Percentiles rank a stretch among this genome's conserved stretches.
phyloP scores from a whole-genome alignment of 352 stramenopile species.

The Discostella stelligera region DNA sequence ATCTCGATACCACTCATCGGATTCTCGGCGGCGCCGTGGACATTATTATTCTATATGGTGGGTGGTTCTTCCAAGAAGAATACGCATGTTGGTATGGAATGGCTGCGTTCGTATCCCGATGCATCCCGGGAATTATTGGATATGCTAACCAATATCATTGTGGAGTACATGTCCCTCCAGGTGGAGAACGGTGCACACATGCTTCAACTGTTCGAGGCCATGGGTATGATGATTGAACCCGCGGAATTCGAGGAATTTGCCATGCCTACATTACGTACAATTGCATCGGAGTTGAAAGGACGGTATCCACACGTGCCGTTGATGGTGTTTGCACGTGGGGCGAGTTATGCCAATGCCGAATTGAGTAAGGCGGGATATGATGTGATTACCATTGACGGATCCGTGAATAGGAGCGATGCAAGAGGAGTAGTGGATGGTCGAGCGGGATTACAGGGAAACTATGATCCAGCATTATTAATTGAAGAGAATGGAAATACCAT shows the following conservation, averaged over 20 bases:
- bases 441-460: constrained; percentile 73
- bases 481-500: constrained; percentile 59
- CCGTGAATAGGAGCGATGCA: constrained; percentile 64
- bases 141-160: constrained; percentile 91
- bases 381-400: constrained; percentile 93
- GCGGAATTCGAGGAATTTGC: constrained; percentile 93
- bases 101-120: constrained; percentile 90
- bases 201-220: constrained; percentile 96
- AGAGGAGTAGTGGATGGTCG: constrained; percentile 80
- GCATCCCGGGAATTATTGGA: constrained; percentile 90
- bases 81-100: constrained; percentile 91
- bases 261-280: constrained; percentile 86
- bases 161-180: constrained; percentile 92
- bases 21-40: constrained; percentile 96
- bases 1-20: constrained; percentile 89
- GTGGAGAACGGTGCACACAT: constrained; percentile 92
- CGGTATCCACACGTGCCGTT: constrained; percentile 83
- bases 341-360: constrained; percentile 67
- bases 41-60: constrained; percentile 98
- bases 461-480: constrained; percentile 77
- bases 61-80: constrained; percentile 95
- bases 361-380: constrained; percentile 86
- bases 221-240: constrained; percentile 92
- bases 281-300: constrained; percentile 77
- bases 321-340: constrained; percentile 85